Conservation (phyloP, 768 basidiomycete genomes). For the Pleurotus pulmonarius region DNA sequence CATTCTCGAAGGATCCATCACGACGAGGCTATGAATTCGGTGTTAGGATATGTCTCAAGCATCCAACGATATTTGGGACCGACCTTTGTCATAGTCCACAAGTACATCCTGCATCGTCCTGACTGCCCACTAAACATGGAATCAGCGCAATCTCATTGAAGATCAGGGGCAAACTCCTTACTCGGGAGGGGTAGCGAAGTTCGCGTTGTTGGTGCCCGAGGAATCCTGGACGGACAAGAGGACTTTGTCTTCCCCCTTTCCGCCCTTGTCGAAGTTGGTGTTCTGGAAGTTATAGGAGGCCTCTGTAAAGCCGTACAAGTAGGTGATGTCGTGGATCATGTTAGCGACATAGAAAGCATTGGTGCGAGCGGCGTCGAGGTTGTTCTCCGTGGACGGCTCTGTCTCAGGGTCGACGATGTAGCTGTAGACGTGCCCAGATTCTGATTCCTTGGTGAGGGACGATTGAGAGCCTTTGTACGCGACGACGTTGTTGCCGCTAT, state of each 20-base stretch:
- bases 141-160: too few relatives aligned
- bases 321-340: slow-evolving; percentile 48
- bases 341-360: slow-evolving; percentile 62
- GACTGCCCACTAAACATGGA: slow-evolving; percentile 23
- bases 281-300: slow-evolving; percentile 57
- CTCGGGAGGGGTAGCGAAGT: slow-evolving; percentile 43
- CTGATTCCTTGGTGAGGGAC: slow-evolving; percentile 29
- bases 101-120: slow-evolving; percentile 23
- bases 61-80: not conserved
- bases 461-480: slow-evolving; percentile 25
- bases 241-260: slow-evolving; percentile 46
- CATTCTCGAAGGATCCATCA: slow-evolving; percentile 46
- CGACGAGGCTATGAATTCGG: slow-evolving; percentile 28
- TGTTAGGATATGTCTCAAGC: not conserved
- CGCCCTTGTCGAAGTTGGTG: slow-evolving; percentile 50
- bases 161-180: slow-evolving; percentile 13
- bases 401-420: slow-evolving; percentile 23
- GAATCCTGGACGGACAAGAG: slow-evolving; percentile 47
- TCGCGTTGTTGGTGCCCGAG: slow-evolving; percentile 39
- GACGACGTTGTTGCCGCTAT: slow-evolving; percentile 32
- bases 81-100: slow-evolving; percentile 16
- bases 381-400: slow-evolving; percentile 28
- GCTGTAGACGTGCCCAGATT: slow-evolving; percentile 26
- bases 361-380: slow-evolving; percentile 50
- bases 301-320: slow-evolving; percentile 58